These are phyloP conservation scores for Aplosporella prunicola DNA, from an alignment of 2,329 filamentous ascomycete genomes.

Conservation along the genomic window DNA sequence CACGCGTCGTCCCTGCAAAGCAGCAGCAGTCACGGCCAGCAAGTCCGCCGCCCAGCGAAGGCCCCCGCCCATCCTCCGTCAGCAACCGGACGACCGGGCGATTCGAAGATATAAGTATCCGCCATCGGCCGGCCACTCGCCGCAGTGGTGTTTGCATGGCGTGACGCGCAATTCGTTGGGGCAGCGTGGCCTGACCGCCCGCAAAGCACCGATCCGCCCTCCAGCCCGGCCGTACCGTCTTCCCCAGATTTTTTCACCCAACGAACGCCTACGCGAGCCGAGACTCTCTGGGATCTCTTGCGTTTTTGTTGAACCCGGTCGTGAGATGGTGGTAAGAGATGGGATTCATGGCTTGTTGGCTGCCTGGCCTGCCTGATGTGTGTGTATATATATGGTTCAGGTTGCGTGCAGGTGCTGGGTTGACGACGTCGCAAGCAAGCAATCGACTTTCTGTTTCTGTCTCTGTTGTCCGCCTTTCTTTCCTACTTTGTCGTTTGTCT, in stretches of 20 bases:
- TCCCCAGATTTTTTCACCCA: conserved; percentile 1
- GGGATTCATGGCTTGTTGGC: too few species aligned
- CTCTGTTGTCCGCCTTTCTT: not conserved
- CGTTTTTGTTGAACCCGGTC: not conserved
- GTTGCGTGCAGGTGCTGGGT: too few species aligned
- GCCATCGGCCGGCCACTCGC: not conserved
- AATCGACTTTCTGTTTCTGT: too few species aligned
- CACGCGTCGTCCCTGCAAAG: not conserved
- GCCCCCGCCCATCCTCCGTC: not conserved
- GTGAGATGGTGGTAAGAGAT: not conserved
- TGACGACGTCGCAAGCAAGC: too few species aligned
- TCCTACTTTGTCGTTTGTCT: conserved; percentile 39
- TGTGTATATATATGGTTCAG: too few species aligned
- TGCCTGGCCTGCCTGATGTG: too few species aligned
- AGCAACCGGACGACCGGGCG: not conserved
- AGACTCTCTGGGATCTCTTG: not conserved
- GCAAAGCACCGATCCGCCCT: not conserved
- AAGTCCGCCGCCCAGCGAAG: not conserved
- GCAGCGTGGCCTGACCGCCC: not conserved
- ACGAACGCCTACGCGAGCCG: not conserved
- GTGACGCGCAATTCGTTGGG: not conserved
- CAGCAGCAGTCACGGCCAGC: not conserved
- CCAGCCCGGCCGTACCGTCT: not conserved
- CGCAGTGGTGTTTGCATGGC: not conserved
- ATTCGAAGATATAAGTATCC: not conserved